Evolutionary conservation across 139 green algal genomes (phyloP), one percentile per base, ranked within the genome.

Genomic region (Zygnema cylindricum): DNA sequence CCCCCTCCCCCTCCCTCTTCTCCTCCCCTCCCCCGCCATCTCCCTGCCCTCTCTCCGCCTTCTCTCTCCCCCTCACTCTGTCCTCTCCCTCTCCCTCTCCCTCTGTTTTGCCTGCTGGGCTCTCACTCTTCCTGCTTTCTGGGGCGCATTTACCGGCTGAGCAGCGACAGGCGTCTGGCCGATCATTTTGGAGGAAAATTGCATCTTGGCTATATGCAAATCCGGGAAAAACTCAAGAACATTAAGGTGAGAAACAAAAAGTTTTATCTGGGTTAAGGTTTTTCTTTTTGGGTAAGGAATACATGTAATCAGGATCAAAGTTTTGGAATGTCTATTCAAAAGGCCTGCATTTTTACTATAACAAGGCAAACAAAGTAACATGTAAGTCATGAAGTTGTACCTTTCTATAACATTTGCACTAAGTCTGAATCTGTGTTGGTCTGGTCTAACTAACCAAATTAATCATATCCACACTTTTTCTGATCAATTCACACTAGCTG

Each of bases 131-230:
- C n/a, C n/a, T n/a, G n/a, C 57, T 30, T 73, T 73, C 30, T 73
- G 57, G 57, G 57, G 30, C 30, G 57, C 57, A 73, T 30, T 73
- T 73, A 73, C 57, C 30, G 25, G 57, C 1, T 21, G 7, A 83
- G 55, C 86, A 91, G 82, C 36, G 81, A 92, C 36, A 85, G 82
- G 36, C 88, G 88, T 1, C 54, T 92, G 30, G 88, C 88, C 57
- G 88, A 92, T 55, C 88, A 92, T 69, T 92, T 92, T 92, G 88
- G 88, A 1, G 88, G 88, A 23, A 92, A 92, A 77, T 36, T 92
- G n/a, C 84, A 92, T 42, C 43, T 92, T 7, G 87, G 87, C 2
- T 92, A 92, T 71, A 55, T 92, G 0, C 43, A 75, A 1, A 90
- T 92, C 22, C 81, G 87, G 41, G 57, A 92, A 38, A 92, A 92